These are phyloP conservation scores for Kazachstania viticola DNA, from an alignment of 805 yeast species.

Conservation along the genomic window DNA sequence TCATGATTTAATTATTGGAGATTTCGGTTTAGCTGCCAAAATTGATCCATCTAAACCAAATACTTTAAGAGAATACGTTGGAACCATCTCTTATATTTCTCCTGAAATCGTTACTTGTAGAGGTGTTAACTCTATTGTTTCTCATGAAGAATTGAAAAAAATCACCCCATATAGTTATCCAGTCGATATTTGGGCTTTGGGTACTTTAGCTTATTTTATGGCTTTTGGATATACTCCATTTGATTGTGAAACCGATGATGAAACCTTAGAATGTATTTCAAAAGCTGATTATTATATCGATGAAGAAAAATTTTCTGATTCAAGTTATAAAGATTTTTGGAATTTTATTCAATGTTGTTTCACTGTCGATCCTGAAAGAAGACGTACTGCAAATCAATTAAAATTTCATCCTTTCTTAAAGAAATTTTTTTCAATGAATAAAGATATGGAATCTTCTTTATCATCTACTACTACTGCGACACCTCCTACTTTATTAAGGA, in stretches of 20 bases:
- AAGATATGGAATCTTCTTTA: no score
- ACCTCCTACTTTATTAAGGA: constrained; percentile 4
- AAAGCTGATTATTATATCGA: constrained; percentile 48
- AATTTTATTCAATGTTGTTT: constrained; percentile 49
- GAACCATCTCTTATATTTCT: constrained; percentile 67
- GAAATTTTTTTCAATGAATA: constrained; percentile 10
- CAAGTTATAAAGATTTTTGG: constrained; percentile 35
- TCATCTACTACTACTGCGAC: background rate
- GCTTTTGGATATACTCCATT: constrained; percentile 68
- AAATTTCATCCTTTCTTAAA: constrained; percentile 33
- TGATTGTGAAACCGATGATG: constrained; percentile 60
- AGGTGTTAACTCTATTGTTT: constrained; percentile 14
- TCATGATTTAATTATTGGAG: constrained; percentile 27
- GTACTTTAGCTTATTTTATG: constrained; percentile 60
- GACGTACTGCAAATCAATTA: constrained; percentile 37
- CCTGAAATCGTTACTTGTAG: constrained; percentile 49
- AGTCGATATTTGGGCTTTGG: constrained; percentile 70
- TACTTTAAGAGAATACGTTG: constrained; percentile 38
- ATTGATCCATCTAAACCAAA: constrained; percentile 26
- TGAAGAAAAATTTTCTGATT: constrained; percentile 47
- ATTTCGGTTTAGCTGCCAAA: constrained; percentile 51
- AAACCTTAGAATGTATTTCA: constrained; percentile 53
- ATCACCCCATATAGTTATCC: constrained; percentile 38
- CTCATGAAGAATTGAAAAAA: constrained; percentile 7
- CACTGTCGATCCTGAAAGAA: constrained; percentile 30